phyloP scores from a whole-genome alignment of 192 early-diverging fungal species.

The Coemansia sp. region DNA sequence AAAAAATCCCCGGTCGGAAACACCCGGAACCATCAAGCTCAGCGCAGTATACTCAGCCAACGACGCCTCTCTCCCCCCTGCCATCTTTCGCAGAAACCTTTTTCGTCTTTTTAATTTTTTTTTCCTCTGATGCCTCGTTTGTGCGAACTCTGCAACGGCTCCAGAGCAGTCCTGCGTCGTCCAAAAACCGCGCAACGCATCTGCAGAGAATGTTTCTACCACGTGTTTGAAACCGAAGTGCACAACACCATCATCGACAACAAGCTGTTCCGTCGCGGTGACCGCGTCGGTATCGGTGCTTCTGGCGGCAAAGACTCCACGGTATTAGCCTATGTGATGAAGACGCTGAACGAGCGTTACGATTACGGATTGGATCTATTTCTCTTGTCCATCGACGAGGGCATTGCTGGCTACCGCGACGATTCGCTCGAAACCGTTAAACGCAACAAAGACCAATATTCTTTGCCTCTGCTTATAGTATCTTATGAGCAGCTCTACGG shows the following conservation, averaged over 20 bases:
- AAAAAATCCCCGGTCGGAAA: constrained; percentile 1
- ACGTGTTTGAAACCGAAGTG: constrained; percentile 90
- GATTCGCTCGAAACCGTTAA: constrained; percentile 98
- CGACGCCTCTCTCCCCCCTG: too few species aligned
- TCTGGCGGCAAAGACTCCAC: constrained; percentile 97
- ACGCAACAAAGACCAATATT: constrained; percentile 91
- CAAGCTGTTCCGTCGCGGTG: constrained; percentile 80
- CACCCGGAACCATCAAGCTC: background rate
- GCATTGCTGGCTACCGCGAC: constrained; percentile 96
- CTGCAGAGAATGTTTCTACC: constrained; percentile 89
- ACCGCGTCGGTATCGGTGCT: constrained; percentile 92
- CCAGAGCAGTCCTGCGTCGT: constrained; percentile 82
- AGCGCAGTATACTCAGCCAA: background rate
- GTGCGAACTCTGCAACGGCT: constrained; percentile 69
- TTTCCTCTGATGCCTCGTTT: constrained; percentile 60
- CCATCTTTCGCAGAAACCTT: too few species aligned
- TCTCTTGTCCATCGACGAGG: constrained; percentile 95
- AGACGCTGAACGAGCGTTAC: constrained; percentile 88
- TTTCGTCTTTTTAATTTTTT: too few species aligned
- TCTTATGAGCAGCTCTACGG: constrained; percentile 95
- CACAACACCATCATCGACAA: constrained; percentile 86
- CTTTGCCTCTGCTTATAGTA: constrained; percentile 88
- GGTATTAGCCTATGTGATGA: constrained; percentile 93
- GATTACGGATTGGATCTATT: constrained; percentile 88
- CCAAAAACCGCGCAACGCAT: constrained; percentile 90